Percentiles rank a stretch among this genome's conserved stretches.
phyloP scores from a whole-genome alignment of 1,284 basidiomycete species.

The Trichosporon inkin region DNA sequence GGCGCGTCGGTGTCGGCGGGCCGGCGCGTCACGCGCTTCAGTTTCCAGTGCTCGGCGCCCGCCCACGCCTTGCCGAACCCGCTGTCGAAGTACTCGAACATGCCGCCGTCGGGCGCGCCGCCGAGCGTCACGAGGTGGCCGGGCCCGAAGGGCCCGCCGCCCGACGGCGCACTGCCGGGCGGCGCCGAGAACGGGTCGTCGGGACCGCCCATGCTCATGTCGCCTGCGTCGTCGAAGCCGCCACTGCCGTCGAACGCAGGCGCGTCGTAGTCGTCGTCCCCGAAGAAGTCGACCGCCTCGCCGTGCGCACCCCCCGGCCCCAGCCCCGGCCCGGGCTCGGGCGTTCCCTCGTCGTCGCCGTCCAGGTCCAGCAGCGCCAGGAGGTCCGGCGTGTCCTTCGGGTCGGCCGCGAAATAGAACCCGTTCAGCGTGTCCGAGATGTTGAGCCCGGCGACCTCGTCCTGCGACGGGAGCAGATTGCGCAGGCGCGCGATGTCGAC shows the following conservation, averaged over 20 bases:
- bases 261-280: slow-evolving; percentile 65
- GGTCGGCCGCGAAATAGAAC: slow-evolving; percentile 74
- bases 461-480: slow-evolving; percentile 67
- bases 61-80: slow-evolving; percentile 93
- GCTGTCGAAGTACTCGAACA: slow-evolving; percentile 93
- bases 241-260: slow-evolving; percentile 61
- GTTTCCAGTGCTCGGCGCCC: slow-evolving; percentile 97
- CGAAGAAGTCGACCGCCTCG: slow-evolving; percentile 52
- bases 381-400: slow-evolving; percentile 51
- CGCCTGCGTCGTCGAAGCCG: slow-evolving; percentile 49
- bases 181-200: slow-evolving; percentile 33
- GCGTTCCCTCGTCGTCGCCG: slow-evolving; percentile 18
- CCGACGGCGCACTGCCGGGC: not conserved
- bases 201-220: slow-evolving; percentile 35
- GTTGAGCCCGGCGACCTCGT: slow-evolving; percentile 60
- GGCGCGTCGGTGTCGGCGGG: slow-evolving; percentile 55
- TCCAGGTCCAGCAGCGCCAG: slow-evolving; percentile 37
- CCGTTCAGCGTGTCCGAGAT: slow-evolving; percentile 74
- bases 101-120: slow-evolving; percentile 56
- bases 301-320: slow-evolving; percentile 17
- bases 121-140: slow-evolving; percentile 77
- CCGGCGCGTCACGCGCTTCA: slow-evolving; percentile 67
- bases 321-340: too few species aligned
- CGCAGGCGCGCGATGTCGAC: slow-evolving; percentile 60
- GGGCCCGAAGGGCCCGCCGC: slow-evolving; percentile 63